Conservation (phyloP, 1,284 basidiomycete genomes). For the Ceratobasidium sp. region DNA sequence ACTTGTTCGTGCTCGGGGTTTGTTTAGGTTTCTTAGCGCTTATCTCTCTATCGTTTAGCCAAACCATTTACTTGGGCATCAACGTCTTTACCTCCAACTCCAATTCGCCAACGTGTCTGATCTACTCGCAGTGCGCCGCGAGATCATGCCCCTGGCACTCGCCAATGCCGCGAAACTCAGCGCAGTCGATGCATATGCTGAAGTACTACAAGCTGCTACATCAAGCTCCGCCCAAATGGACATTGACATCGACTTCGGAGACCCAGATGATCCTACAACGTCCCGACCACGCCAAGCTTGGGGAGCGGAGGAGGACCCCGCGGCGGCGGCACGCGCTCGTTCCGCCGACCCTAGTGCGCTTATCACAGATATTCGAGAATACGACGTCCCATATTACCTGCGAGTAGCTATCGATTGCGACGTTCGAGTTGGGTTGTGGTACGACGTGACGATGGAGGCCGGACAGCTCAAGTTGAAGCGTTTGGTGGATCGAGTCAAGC, state of each 20-base stretch:
- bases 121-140: constrained; percentile 86
- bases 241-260: constrained; percentile 65
- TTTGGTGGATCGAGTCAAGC: constrained; percentile 90
- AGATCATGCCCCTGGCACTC: constrained; percentile 88
- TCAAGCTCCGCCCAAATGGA: constrained; percentile 69
- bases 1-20: constrained; percentile 62
- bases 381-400: constrained; percentile 97
- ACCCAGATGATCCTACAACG: constrained; percentile 5
- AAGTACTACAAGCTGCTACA: constrained; percentile 87
- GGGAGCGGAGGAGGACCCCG: constrained; percentile 62
- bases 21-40: not conserved
- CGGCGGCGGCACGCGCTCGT: constrained; percentile 53
- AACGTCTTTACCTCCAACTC: constrained; percentile 87
- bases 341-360: constrained; percentile 88
- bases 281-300: constrained; percentile 54
- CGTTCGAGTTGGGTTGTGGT: constrained; percentile 97
- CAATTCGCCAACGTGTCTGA: constrained; percentile 94
- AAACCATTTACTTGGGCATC: constrained; percentile 95
- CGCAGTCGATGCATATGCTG: constrained; percentile 97
- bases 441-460: constrained; percentile 83
- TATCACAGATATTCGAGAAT: constrained; percentile 95
- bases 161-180: constrained; percentile 93
- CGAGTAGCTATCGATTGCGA: constrained; percentile 99
- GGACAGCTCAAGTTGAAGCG: constrained; percentile 82
- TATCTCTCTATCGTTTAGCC: constrained; percentile 59